Base-by-base conservation (phyloP, 768 basidiomycete species). In the Gymnopilus dilepis region DNA sequence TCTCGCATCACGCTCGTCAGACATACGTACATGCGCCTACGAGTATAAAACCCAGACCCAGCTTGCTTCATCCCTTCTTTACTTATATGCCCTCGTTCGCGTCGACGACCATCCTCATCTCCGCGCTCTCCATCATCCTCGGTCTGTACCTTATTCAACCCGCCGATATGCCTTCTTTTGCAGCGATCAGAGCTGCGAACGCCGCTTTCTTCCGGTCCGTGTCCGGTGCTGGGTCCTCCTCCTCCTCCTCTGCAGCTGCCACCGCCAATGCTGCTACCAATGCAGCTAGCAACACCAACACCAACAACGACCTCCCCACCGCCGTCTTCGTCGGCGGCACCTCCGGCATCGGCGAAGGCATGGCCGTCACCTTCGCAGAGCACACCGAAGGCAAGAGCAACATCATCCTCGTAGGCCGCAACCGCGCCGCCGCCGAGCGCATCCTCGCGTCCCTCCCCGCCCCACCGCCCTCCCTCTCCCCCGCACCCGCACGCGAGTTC, bases 401-500 rank as follows among this genome's bases (percentile, higher is more conserved):
- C 60, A 83, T 87, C 68, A 70, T 86, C 65, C 73, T 87, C 62
- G 75, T 83, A 17, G 85, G 84, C 0, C 76, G 84, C 15, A 85
- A 84, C 73, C 75, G 76, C 42, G 69, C 64, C 15, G 80, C 84
- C 6, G 85, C 83, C 2, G 77, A 84, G 40, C 56, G 68, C 17
- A 78, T 83, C 65, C 73, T 87, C 57, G 75, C 79, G 0, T 67
- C 68, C 2, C 67, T 85, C 42, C 81, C 82, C 22, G n/a, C n/a
- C n/a, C n/a, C n/a, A n/a, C n/a, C n/a, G n/a, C n/a, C n/a, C n/a
- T n/a, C n/a, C n/a, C n/a, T n/a, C n/a, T n/a, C n/a, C n/a, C n/a
- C n/a, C n/a, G n/a, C n/a, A n/a, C n/a, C n/a, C n/a, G n/a, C n/a
- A n/a, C n/a, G n/a, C n/a, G 81, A 84, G 62, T 86, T 85, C 67